Base-by-base conservation (phyloP, 768 basidiomycete species). In the Russula emetica region DNA sequence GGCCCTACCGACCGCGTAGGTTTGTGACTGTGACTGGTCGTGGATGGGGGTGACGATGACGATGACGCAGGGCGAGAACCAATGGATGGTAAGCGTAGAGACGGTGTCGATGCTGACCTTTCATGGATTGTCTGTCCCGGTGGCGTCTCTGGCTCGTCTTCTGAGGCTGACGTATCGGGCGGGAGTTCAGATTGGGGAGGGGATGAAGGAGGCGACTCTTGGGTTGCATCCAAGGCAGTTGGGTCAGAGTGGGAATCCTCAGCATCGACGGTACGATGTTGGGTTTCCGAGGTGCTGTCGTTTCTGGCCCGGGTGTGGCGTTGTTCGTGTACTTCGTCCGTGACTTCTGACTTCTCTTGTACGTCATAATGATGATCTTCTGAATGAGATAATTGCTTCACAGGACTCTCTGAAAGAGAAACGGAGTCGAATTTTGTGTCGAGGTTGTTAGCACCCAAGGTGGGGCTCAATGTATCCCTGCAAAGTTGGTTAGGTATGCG, bases 1-100 rank as follows among this genome's bases (percentile, higher is more conserved):
- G 88, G 88, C 22, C 89, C 87, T 14, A 74, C 70, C 4, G 87
- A 85, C 24, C 83, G 83, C 34, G 78, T 75, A 44, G 75, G 73
- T 58, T 77, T 77, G 70, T 64, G 72, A 69, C 42, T 77, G 70
- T 64, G 72, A 69, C 42, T 71, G 66, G 60, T 76, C 2, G 69
- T 56, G 16, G 55, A 57, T 9, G 63, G 61, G 52, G 68, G 56
- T 59, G 70, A 51, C 20, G 22, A 34, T 45, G 74, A 58, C 42
- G 69, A 52, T 58, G 72, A 62, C 38, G 69, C 54, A 18, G 76
- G 72, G 20, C 72, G 61, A 30, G 77, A 71, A 28, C 76, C 58
- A 1, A 78, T 71, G 5, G 75, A 49, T 7, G 78, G 52, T 34
- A 73, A 74, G 40, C 70, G 71, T 50, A 70, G 73, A 36, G 70